Percentiles rank a stretch among this genome's conserved stretches.
These are phyloP conservation scores for Linum trigynum DNA, from an alignment of 345 rosid species.

Conservation along the genomic window DNA sequence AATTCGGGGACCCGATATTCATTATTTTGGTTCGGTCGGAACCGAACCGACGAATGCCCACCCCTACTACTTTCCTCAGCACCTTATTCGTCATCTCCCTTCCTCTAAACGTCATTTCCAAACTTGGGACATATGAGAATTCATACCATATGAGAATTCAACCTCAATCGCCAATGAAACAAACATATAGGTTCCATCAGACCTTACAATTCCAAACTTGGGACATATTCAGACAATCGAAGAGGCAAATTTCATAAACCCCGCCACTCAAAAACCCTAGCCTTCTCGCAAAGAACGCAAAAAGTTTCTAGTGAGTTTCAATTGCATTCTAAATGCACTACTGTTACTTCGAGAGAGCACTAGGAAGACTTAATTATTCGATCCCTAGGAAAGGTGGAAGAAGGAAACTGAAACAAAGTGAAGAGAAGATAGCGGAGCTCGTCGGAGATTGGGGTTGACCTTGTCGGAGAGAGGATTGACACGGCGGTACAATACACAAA, in stretches of 20 bases:
- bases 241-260: too few species aligned
- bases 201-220: too few species aligned
- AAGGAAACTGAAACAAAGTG: background rate
- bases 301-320: too few species aligned
- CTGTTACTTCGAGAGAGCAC: too few species aligned
- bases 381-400: background rate
- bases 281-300: background rate
- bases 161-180: too few species aligned
- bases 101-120: constrained; percentile 72
- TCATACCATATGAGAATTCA: background rate
- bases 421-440: background rate
- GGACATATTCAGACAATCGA: too few species aligned
- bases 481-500: background rate
- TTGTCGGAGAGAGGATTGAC: background rate
- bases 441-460: background rate
- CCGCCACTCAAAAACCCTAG: background rate
- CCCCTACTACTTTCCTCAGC: constrained; percentile 65
- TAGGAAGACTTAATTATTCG: too few species aligned
- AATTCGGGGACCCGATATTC: too few species aligned
- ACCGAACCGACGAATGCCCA: too few species aligned
- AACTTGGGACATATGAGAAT: background rate
- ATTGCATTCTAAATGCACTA: too few species aligned
- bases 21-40: too few species aligned
- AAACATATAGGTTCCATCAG: too few species aligned
- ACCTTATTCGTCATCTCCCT: constrained; percentile 81